Evolutionary conservation across 169 alveolate genomes (phyloP).

Genomic region (Cryptosporidium muris): DNA sequence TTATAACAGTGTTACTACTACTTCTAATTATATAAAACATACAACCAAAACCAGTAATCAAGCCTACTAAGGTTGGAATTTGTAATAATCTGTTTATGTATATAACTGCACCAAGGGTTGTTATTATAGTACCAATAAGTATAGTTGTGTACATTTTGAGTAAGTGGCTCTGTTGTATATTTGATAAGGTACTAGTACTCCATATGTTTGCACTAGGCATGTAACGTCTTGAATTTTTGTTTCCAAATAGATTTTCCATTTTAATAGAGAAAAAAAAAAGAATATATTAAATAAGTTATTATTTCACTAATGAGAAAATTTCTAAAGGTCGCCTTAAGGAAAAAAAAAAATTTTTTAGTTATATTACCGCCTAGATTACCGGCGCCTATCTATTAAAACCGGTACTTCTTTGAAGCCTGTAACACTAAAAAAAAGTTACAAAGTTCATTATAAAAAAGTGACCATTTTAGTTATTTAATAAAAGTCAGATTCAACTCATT

Average conservation of each 20-base stretch:
- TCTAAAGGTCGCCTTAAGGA: too few relatives aligned
- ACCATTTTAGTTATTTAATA: too few relatives aligned
- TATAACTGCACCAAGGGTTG: slow-evolving; percentile 48
- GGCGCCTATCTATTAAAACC: too few relatives aligned
- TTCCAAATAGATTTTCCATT: slow-evolving; percentile 55
- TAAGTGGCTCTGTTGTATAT: slow-evolving; percentile 36
- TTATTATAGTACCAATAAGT: slow-evolving; percentile 39
- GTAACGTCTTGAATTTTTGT: slow-evolving; percentile 14
- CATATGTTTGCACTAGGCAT: slow-evolving; percentile 44
- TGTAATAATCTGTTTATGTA: slow-evolving; percentile 35
- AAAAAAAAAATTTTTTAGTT: too few relatives aligned
- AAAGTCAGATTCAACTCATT: too few relatives aligned
- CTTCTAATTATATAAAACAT: slow-evolving; percentile 29
- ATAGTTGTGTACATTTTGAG: slow-evolving; percentile 55
- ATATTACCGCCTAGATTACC: too few relatives aligned
- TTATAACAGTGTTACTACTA: slow-evolving; percentile 3
- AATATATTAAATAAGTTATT: too few relatives aligned
- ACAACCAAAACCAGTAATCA: slow-evolving; percentile 27
- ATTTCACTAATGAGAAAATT: too few relatives aligned
- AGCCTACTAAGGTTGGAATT: slow-evolving; percentile 5
- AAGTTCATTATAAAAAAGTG: too few relatives aligned
- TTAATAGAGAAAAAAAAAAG: background rate
- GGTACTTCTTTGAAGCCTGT: too few relatives aligned
- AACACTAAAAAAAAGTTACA: too few relatives aligned
- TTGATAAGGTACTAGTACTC: slow-evolving; percentile 19